Percentiles rank a stretch among this genome's conserved stretches.
Evolutionary conservation across 2,329 filamentous ascomycete species (phyloP).

Genomic region (Colletotrichum sp.): DNA sequence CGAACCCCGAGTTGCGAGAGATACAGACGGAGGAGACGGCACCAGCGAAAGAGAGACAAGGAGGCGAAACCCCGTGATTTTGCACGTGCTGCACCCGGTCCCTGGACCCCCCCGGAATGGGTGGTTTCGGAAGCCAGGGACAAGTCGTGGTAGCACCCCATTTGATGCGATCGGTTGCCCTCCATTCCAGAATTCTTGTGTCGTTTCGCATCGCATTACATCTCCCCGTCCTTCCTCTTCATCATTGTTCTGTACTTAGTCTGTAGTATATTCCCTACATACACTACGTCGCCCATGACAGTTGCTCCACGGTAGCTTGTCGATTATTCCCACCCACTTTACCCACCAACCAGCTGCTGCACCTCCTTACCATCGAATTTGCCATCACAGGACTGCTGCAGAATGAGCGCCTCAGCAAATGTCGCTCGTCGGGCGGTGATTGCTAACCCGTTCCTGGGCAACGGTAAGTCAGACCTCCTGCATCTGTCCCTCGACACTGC

Average conservation of each 20-base stretch:
- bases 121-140: slow-evolving; percentile 22
- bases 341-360: not conserved
- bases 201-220: slow-evolving; percentile 18
- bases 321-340: not conserved
- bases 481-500: not conserved
- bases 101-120: slow-evolving; percentile 2
- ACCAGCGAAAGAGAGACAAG: not conserved
- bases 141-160: slow-evolving; percentile 18
- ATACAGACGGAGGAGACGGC: not conserved
- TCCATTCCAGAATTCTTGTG: slow-evolving; percentile 16
- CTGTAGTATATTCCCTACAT: slow-evolving; percentile 7
- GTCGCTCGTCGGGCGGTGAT: slow-evolving; percentile 60
- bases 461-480: slow-evolving; percentile 42
- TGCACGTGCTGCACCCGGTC: slow-evolving; percentile 8
- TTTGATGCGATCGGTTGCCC: slow-evolving; percentile 21
- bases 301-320: not conserved
- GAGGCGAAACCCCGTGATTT: slow-evolving; percentile 13
- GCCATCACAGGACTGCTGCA: slow-evolving; percentile 2
- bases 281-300: not conserved
- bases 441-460: slow-evolving; percentile 56
- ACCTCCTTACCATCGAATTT: not conserved
- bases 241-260: slow-evolving; percentile 1
- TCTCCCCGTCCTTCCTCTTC: slow-evolving; percentile 7
- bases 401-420: slow-evolving; percentile 62
- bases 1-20: not conserved